phyloP scores from a whole-genome alignment of 331 rosid species.

The Malus hybrid region DNA sequence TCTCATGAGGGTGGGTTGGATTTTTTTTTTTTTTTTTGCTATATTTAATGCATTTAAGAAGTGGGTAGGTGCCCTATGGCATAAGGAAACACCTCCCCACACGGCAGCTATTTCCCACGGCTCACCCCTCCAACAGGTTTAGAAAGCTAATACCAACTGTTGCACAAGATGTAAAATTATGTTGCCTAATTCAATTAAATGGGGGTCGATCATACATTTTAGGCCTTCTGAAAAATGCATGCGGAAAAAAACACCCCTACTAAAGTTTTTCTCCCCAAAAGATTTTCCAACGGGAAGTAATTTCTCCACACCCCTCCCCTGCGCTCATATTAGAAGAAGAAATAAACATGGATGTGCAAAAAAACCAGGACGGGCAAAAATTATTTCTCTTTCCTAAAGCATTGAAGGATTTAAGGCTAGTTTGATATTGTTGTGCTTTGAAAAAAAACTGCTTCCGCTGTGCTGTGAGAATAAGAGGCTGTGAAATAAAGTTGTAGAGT shows the following conservation, averaged over 20 bases:
- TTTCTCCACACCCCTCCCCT: neutral
- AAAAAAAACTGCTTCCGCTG: too few relatives aligned
- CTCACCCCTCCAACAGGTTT: neutral
- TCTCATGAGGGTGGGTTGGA: neutral
- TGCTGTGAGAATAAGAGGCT: too few relatives aligned
- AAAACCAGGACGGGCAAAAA: neutral
- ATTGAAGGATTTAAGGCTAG: neutral
- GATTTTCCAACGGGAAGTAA: neutral
- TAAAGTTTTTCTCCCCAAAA: neutral
- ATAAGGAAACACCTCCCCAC: neutral
- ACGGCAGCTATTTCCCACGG: constrained; percentile 1
- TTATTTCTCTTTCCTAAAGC: neutral
- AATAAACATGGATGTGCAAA: neutral
- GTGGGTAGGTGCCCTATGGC: constrained; percentile 11
- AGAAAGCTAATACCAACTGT: too few relatives aligned
- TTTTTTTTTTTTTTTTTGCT: neutral
- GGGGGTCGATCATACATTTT: neutral
- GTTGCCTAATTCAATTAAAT: neutral
- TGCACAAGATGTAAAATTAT: neutral
- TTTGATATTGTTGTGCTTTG: too few relatives aligned
- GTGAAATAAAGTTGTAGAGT: too few relatives aligned
- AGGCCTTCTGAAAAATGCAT: too few relatives aligned
- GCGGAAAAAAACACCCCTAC: neutral
- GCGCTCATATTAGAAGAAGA: neutral
- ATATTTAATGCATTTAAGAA: neutral